Evolutionary conservation across 176 grass and related monocot genomes (phyloP), one percentile per base, ranked within the genome.

Genomic region (Oryza rufipogon): DNA sequence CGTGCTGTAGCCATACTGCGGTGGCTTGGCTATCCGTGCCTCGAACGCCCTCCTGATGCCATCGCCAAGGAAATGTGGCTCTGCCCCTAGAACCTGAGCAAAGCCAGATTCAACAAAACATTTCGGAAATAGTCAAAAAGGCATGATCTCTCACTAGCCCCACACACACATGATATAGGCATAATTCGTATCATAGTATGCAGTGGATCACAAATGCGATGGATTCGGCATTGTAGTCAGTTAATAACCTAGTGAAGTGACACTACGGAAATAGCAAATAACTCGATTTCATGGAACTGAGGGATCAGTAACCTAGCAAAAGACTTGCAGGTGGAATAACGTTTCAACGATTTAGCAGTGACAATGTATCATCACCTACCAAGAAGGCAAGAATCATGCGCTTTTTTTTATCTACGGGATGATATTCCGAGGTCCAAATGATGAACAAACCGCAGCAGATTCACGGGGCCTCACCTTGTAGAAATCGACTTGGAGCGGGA

Each of bases 31-130:
- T 84, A 87, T 82, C 78, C 89, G 64, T 12, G 89, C 91, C 77
- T 98, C 93, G 19, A 86, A 98, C 0, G 96, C 87, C 75, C 91
- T 87, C 78, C 87, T 91, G 36, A 96, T 89, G 45, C 96, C 96
- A 74, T 98, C 93, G 5, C 83, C 64, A 10, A 98, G 86, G 81
- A 94, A 93, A 84, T 98, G 96, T 2, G 86, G 78, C 81, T 98
- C 93, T 0, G 93, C 93, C 0, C 91, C 96, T 8, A 98, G 91
- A 56, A 98, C 78, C 96, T 98, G 84, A 42, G 6, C 66, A 90
- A 49, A 66, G 10, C 10, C 7, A 3, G 73, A 2, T 15, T 11
- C 69, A 80, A 30, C 1, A 56, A 32, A 83, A 77, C 75, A 64
- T 54, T 74, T 58, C 26, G 14, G 44, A n/a, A 19, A 28, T 4